Evolutionary conservation across 1,284 basidiomycete genomes (phyloP).

Genomic region (Malassezia brasiliensis): DNA sequence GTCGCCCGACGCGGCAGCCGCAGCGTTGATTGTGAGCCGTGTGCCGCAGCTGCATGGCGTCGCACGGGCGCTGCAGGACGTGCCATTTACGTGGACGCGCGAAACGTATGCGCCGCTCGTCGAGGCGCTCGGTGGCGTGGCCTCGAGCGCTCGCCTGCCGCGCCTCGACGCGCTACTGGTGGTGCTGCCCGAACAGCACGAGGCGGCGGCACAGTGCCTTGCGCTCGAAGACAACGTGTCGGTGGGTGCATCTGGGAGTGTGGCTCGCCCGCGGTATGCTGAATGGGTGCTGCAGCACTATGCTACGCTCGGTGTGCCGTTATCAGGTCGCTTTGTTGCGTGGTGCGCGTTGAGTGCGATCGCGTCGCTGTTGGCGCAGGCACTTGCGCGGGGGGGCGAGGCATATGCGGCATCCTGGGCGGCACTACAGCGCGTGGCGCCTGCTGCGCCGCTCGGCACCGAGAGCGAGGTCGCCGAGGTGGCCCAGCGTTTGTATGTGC

Average conservation of each 20-base stretch:
- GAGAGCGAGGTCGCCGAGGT: slow-evolving; percentile 45
- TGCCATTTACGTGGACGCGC: slow-evolving; percentile 64
- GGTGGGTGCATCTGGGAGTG: slow-evolving; percentile 21
- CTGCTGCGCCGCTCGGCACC: slow-evolving; percentile 75
- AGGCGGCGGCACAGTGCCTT: slow-evolving; percentile 49
- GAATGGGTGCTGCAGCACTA: slow-evolving; percentile 66
- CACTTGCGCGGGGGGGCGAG: slow-evolving; percentile 47
- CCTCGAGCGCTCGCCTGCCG: slow-evolving; percentile 54
- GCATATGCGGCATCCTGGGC: slow-evolving; percentile 4
- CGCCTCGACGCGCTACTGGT: slow-evolving; percentile 52
- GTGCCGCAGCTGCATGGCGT: slow-evolving; percentile 75
- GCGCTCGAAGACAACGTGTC: slow-evolving; percentile 20
- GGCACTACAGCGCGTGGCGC: slow-evolving; percentile 56
- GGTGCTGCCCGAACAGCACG: slow-evolving; percentile 45
- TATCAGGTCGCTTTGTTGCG: slow-evolving; percentile 76
- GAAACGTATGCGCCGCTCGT: slow-evolving; percentile 60
- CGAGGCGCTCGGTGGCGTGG: slow-evolving; percentile 57
- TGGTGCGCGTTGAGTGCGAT: slow-evolving; percentile 74
- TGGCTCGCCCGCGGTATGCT: slow-evolving; percentile 20
- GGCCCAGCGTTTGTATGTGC: neutral
- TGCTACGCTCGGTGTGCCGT: slow-evolving; percentile 61
- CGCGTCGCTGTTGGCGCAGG: slow-evolving; percentile 71
- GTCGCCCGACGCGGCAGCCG: neutral
- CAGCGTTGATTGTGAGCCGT: slow-evolving; percentile 36
- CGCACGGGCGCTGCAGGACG: slow-evolving; percentile 71